phyloP scores from a whole-genome alignment of 2,329 filamentous ascomycete genomes.

The Colletotrichum abscissum region DNA sequence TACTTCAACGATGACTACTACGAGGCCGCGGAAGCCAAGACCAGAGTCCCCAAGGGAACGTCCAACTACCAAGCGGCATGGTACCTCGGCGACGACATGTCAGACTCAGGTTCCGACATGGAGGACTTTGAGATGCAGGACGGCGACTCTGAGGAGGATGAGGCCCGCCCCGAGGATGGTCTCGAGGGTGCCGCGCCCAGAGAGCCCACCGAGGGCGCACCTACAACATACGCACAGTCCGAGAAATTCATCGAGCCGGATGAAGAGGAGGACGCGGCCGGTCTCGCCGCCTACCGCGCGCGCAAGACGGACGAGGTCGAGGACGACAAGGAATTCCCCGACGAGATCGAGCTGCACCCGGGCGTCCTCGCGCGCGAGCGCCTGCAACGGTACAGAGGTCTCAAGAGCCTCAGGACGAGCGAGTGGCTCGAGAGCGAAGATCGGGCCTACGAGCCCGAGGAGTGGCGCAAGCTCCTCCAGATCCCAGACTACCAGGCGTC shows the following conservation, averaged over 20 bases:
- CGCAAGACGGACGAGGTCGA: slow-evolving; percentile 83
- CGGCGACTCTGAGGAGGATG: slow-evolving; percentile 64
- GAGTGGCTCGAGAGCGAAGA: slow-evolving; percentile 93
- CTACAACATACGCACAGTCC: slow-evolving; percentile 92
- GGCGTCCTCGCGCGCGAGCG: slow-evolving; percentile 88
- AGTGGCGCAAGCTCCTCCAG: slow-evolving; percentile 87
- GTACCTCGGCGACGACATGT: slow-evolving; percentile 83
- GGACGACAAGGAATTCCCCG: slow-evolving; percentile 95
- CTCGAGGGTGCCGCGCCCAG: slow-evolving; percentile 75
- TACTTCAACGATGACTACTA: slow-evolving; percentile 90
- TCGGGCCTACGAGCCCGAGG: slow-evolving; percentile 84
- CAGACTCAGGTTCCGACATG: slow-evolving; percentile 85
- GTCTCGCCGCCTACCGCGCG: slow-evolving; percentile 84
- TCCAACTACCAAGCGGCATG: slow-evolving; percentile 95
- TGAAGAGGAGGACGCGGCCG: slow-evolving; percentile 81
- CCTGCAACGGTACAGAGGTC: slow-evolving; percentile 84
- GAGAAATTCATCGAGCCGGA: slow-evolving; percentile 91
- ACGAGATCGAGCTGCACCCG: slow-evolving; percentile 95
- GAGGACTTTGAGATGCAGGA: slow-evolving; percentile 73
- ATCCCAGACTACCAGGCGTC: slow-evolving; percentile 91
- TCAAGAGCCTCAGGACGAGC: slow-evolving; percentile 91
- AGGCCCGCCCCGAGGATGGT: slow-evolving; percentile 83
- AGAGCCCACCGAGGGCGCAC: slow-evolving; percentile 79
- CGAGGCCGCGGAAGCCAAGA: slow-evolving; percentile 70
- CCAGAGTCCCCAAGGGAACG: slow-evolving; percentile 87